Evolutionary conservation across 2,329 filamentous ascomycete species (phyloP).

Genomic region (Metarhizium robertsii): DNA sequence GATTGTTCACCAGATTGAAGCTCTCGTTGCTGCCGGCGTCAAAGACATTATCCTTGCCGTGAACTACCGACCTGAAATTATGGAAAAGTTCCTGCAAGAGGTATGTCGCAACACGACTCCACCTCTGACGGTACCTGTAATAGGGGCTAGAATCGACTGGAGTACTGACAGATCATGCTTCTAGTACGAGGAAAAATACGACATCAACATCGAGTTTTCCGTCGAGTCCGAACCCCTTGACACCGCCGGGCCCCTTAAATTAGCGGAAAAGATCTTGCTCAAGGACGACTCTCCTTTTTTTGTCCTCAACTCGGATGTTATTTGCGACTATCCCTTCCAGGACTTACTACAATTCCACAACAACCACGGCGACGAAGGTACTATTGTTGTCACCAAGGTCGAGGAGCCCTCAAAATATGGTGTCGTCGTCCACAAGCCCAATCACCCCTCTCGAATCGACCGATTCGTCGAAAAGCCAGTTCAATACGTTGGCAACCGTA

Average conservation of each 20-base stretch:
- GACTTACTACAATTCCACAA: constrained; percentile 89
- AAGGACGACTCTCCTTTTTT: constrained; percentile 96
- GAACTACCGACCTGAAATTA: constrained; percentile 97
- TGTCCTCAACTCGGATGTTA: constrained; percentile 96
- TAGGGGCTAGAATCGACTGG: background rate
- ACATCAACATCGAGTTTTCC: constrained; percentile 93
- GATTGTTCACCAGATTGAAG: constrained; percentile 97
- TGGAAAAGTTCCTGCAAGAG: constrained; percentile 89
- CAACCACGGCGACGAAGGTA: constrained; percentile 86
- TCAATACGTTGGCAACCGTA: constrained; percentile 96
- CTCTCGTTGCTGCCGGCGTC: constrained; percentile 83
- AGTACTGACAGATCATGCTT: background rate
- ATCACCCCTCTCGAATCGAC: constrained; percentile 84
- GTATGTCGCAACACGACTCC: constrained; percentile 32
- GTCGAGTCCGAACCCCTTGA: constrained; percentile 93
- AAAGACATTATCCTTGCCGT: constrained; percentile 97
- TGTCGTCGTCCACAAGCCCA: constrained; percentile 95
- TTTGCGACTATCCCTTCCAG: constrained; percentile 94
- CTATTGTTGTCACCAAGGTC: constrained; percentile 97
- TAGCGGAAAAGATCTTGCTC: constrained; percentile 82
- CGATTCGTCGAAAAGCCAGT: constrained; percentile 99
- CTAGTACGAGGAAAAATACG: constrained; percentile 83
- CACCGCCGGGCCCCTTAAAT: constrained; percentile 89
- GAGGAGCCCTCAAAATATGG: constrained; percentile 99
- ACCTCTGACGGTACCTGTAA: background rate